A percentile compares a stretch with the other conserved stretches of the same genome.
Conservation (phyloP, 2,329 filamentous ascomycete genomes). For the Cercospora citrullina region DNA sequence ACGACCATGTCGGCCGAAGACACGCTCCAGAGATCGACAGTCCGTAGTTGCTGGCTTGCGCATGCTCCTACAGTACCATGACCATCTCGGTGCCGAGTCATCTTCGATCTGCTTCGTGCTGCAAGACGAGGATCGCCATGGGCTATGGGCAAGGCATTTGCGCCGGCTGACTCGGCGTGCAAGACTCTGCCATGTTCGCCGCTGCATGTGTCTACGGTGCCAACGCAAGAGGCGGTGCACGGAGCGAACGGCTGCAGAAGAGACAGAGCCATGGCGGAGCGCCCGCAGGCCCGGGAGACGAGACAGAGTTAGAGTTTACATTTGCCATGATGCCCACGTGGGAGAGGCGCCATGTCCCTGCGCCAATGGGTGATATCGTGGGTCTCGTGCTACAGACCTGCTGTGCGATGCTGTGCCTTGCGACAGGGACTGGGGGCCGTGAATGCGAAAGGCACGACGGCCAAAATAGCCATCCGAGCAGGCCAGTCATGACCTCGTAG, state of each 20-base stretch:
- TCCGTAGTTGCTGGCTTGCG: not conserved
- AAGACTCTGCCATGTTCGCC: not conserved
- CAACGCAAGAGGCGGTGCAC: not conserved
- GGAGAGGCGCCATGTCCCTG: not conserved
- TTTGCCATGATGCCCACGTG: not conserved
- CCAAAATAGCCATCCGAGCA: not conserved
- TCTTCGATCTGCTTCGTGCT: not conserved
- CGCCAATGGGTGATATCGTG: not conserved
- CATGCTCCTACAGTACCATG: not conserved
- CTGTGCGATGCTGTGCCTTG: not conserved
- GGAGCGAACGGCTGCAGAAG: not conserved
- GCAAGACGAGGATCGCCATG: not conserved
- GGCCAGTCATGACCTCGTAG: not conserved
- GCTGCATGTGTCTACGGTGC: not conserved
- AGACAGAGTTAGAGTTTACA: slow-evolving; percentile 4
- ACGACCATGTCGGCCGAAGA: not conserved
- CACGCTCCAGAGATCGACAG: not conserved
- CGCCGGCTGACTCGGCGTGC: not conserved
- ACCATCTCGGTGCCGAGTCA: slow-evolving; percentile 6
- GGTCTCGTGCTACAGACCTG: not conserved
- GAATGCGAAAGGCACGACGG: not conserved
- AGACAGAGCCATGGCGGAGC: not conserved
- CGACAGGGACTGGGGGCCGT: not conserved
- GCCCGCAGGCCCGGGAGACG: not conserved
- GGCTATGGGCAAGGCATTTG: not conserved